These are phyloP conservation scores for Lecanicillium sp. DNA, from an alignment of 2,329 filamentous ascomycete genomes.

Conservation along the genomic window DNA sequence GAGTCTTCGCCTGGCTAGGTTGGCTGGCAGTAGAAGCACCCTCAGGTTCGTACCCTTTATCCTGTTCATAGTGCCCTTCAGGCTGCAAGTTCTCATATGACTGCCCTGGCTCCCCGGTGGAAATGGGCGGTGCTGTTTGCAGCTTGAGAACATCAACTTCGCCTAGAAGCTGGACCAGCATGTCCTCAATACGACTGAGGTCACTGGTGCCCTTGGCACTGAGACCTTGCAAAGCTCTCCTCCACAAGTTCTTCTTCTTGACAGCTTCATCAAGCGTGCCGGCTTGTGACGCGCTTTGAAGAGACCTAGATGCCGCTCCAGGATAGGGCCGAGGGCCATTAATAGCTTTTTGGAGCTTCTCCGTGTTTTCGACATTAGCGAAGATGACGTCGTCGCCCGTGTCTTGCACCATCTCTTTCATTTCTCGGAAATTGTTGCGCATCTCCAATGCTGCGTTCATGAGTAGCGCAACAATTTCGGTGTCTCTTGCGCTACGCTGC, in stretches of 20 bases:
- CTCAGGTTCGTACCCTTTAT: constrained; percentile 74
- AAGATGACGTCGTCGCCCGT: constrained; percentile 80
- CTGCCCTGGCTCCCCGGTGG: constrained; percentile 41
- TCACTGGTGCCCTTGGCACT: constrained; percentile 84
- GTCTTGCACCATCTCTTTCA: constrained; percentile 85
- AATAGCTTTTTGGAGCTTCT: constrained; percentile 74
- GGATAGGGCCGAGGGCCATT: constrained; percentile 82
- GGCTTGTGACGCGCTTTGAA: constrained; percentile 47
- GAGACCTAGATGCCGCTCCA: constrained; percentile 50
- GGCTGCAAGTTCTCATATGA: constrained; percentile 63
- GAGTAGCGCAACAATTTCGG: constrained; percentile 89
- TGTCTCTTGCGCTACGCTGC: constrained; percentile 90
- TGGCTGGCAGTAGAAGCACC: constrained; percentile 63
- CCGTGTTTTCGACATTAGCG: constrained; percentile 78
- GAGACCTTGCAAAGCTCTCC: constrained; percentile 83
- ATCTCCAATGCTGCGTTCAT: constrained; percentile 93
- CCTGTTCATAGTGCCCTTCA: constrained; percentile 57
- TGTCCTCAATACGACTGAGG: constrained; percentile 78
- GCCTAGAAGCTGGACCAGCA: constrained; percentile 83
- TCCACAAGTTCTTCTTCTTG: constrained; percentile 92
- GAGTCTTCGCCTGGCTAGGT: constrained; percentile 64
- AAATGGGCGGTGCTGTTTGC: constrained; percentile 36
- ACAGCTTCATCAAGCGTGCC: constrained; percentile 48
- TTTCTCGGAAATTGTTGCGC: constrained; percentile 91
- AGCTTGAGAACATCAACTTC: constrained; percentile 82